These are phyloP conservation scores for Dinochytrium kinnereticum DNA, from an alignment of 371 early-diverging fungal species.

Conservation along the genomic window DNA sequence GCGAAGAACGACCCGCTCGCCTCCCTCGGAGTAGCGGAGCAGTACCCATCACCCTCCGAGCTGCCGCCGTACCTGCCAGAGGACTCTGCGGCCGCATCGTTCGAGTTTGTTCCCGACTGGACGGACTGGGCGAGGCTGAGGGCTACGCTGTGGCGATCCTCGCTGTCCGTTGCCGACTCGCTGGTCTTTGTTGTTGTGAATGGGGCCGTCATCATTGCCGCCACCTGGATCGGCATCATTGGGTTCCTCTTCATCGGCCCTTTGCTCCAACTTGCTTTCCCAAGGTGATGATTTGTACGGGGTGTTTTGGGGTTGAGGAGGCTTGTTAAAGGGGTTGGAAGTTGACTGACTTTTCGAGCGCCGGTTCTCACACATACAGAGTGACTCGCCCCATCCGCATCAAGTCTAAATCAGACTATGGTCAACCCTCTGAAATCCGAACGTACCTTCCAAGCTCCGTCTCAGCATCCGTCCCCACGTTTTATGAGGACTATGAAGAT, in stretches of 20 bases:
- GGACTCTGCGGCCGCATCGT: too few species aligned
- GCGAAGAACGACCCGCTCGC: too few species aligned
- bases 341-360: neutral
- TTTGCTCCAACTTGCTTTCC: slow-evolving; percentile 5
- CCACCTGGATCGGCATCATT: slow-evolving; percentile 14
- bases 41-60: too few species aligned
- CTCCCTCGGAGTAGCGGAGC: too few species aligned
- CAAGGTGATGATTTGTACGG: slow-evolving; percentile 28
- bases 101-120: slow-evolving; percentile 8
- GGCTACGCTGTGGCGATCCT: neutral
- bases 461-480: slow-evolving; percentile 19
- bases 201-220: slow-evolving; percentile 11
- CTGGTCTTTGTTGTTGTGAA: slow-evolving; percentile 20
- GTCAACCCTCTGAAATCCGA: neutral
- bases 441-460: slow-evolving; percentile 11
- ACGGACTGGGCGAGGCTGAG: slow-evolving; percentile 24
- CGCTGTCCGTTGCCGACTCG: slow-evolving; percentile 8
- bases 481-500: slow-evolving; percentile 23
- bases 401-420: neutral
- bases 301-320: neutral
- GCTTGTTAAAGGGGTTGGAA: neutral
- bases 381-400: slow-evolving; percentile 16
- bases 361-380: neutral
- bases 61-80: too few species aligned
- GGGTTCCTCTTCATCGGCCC: slow-evolving; percentile 30